These are phyloP conservation scores for Dissophora globulifera DNA, from an alignment of 192 early-diverging fungal species.

Conservation along the genomic window DNA sequence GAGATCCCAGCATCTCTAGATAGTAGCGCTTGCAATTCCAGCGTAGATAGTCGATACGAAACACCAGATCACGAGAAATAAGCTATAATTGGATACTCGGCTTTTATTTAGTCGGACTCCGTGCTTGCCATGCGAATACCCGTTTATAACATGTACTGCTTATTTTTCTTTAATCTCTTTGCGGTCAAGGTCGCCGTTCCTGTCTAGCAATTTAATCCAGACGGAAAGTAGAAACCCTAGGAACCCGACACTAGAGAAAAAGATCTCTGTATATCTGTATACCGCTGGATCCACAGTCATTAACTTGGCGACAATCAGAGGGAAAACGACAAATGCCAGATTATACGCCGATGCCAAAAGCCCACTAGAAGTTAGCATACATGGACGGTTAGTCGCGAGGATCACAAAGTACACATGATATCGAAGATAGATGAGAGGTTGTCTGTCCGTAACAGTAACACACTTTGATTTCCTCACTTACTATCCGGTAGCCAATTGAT, in stretches of 20 bases:
- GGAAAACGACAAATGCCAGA: slow-evolving; percentile 61
- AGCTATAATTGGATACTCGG: too few species aligned
- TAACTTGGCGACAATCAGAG: slow-evolving; percentile 64
- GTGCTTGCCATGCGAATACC: too few species aligned
- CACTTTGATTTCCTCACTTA: not conserved
- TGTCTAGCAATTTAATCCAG: slow-evolving; percentile 25
- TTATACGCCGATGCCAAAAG: slow-evolving; percentile 62
- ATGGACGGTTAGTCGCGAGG: not conserved
- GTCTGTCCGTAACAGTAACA: too few species aligned
- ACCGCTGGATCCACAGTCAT: slow-evolving; percentile 52
- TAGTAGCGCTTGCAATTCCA: too few species aligned
- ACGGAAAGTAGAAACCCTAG: slow-evolving; percentile 7
- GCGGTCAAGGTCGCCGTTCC: slow-evolving; percentile 18
- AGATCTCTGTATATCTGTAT: slow-evolving; percentile 20
- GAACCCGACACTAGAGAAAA: slow-evolving; percentile 19
- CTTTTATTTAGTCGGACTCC: too few species aligned
- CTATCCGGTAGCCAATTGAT: slow-evolving; percentile 58
- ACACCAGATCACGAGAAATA: too few species aligned
- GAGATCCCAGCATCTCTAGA: too few species aligned
- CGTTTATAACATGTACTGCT: too few species aligned
- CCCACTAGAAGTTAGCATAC: slow-evolving; percentile 41
- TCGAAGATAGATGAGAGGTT: not conserved
- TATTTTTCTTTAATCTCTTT: too few species aligned
- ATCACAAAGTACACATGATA: not conserved
- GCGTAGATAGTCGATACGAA: too few species aligned